These are phyloP conservation scores for Saccharomyces hybrid DNA, from an alignment of 1,139 yeast genomes.

Conservation along the genomic window DNA sequence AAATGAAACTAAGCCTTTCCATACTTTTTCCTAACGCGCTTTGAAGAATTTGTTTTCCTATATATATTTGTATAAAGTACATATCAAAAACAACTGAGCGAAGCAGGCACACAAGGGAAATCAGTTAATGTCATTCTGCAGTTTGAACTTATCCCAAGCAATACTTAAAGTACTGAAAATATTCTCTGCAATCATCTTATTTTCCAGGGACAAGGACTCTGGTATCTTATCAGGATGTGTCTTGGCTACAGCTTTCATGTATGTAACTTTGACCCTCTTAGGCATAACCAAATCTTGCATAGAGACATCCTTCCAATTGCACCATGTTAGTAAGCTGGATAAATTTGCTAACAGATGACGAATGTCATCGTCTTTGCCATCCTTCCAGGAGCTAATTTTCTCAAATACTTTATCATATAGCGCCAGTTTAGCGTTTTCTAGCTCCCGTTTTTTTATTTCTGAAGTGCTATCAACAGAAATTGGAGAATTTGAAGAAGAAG, in stretches of 20 bases:
- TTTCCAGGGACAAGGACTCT: conserved; percentile 48
- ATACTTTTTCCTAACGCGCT: neutral
- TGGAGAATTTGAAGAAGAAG: neutral
- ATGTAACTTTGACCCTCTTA: conserved; percentile 79
- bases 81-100: neutral
- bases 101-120: neutral
- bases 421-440: conserved; percentile 49
- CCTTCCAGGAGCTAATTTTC: conserved; percentile 55
- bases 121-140: conserved; percentile 41
- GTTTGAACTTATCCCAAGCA: conserved; percentile 87
- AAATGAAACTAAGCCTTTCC: neutral
- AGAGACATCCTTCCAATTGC: conserved; percentile 56
- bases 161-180: conserved; percentile 77
- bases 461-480: conserved; percentile 6
- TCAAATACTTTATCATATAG: conserved; percentile 55
- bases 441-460: conserved; percentile 30
- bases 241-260: conserved; percentile 87
- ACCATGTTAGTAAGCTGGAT: conserved; percentile 56
- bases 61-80: neutral
- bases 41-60: neutral
- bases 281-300: conserved; percentile 77
- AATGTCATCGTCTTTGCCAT: conserved; percentile 69
- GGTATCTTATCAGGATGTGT: conserved; percentile 90
- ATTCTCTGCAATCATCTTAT: conserved; percentile 76
- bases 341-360: conserved; percentile 66